Conservation (phyloP, 768 basidiomycete species). For the Tulasnella calospora region DNA sequence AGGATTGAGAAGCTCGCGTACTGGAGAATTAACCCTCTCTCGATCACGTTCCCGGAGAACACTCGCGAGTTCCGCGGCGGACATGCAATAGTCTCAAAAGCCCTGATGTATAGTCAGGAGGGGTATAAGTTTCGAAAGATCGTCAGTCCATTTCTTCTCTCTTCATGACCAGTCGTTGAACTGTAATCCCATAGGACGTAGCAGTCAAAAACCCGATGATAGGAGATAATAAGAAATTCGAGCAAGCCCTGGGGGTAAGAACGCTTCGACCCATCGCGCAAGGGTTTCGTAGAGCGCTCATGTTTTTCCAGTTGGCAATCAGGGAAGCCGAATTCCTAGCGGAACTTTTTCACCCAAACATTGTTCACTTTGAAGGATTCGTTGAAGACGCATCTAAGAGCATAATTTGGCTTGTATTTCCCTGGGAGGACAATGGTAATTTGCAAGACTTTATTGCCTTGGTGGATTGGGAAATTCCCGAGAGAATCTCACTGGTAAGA, state of each 20-base stretch:
- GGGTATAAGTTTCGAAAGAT: too few relatives aligned
- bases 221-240: neutral
- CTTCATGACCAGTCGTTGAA: too few relatives aligned
- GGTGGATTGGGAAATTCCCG: neutral
- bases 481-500: neutral
- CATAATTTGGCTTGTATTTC: neutral
- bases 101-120: too few relatives aligned
- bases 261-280: neutral
- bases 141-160: too few relatives aligned
- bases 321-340: neutral
- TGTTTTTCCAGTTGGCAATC: neutral
- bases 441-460: neutral
- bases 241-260: neutral
- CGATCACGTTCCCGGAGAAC: too few relatives aligned
- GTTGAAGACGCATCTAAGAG: neutral
- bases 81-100: too few relatives aligned
- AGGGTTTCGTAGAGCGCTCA: neutral
- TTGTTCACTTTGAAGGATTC: neutral
- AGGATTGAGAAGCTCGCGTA: too few relatives aligned
- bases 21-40: too few relatives aligned
- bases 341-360: neutral
- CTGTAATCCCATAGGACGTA: neutral
- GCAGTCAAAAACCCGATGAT: neutral
- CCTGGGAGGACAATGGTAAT: neutral
- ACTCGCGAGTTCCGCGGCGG: too few relatives aligned